These are phyloP conservation scores for Zygoascus bituminiphila DNA, from an alignment of 805 yeast genomes.

Conservation along the genomic window DNA sequence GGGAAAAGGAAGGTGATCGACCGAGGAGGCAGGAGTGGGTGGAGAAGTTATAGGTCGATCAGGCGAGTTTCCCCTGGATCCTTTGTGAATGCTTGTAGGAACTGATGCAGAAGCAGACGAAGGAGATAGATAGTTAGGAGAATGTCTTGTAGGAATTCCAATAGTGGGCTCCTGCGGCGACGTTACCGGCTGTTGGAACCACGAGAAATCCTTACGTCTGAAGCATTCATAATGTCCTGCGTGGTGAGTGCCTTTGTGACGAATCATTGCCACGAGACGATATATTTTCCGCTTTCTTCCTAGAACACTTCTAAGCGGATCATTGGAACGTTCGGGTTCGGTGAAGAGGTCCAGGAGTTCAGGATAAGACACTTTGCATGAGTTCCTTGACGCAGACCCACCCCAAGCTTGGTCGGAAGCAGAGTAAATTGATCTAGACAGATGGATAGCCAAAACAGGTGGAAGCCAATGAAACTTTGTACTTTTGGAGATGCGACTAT, in stretches of 20 bases:
- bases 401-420: constrained; percentile 33
- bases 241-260: constrained; percentile 83
- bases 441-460: constrained; percentile 62
- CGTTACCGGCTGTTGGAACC: background rate
- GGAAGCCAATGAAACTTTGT: constrained; percentile 61
- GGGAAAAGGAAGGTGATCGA: constrained; percentile 12
- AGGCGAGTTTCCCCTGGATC: background rate
- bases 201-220: constrained; percentile 45
- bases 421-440: constrained; percentile 69
- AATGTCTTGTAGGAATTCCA: background rate
- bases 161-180: background rate
- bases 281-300: constrained; percentile 39
- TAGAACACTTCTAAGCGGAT: background rate
- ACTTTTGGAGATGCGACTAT: constrained; percentile 61
- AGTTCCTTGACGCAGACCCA: constrained; percentile 58
- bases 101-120: background rate
- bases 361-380: constrained; percentile 48
- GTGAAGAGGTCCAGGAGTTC: constrained; percentile 17
- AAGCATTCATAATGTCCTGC: constrained; percentile 90
- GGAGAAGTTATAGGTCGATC: background rate
- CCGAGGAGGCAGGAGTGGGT: background rate
- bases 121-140: background rate
- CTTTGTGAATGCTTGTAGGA: background rate
- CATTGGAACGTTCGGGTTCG: constrained; percentile 12
- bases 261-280: constrained; percentile 59